phyloP scores from a whole-genome alignment of 257 asterid species.

The Fraxinus americana region DNA sequence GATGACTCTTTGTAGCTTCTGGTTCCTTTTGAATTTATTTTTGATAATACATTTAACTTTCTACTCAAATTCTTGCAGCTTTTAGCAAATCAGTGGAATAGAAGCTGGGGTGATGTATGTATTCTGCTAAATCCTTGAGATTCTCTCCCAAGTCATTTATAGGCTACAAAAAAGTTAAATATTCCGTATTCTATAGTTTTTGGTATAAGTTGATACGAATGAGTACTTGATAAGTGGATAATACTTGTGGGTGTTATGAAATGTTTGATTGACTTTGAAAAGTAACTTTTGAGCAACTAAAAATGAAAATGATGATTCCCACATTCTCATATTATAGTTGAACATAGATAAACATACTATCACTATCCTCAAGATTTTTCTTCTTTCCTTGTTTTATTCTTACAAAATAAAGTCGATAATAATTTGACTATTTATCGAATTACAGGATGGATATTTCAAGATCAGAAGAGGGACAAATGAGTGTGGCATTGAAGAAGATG shows the following conservation, averaged over 20 bases:
- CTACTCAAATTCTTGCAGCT: constrained; percentile 54
- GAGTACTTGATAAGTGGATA: too few species aligned
- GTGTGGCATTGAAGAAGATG: constrained; percentile 88
- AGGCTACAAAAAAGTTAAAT: background rate
- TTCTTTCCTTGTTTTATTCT: constrained; percentile 4
- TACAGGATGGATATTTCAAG: constrained; percentile 93
- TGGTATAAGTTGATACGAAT: too few species aligned
- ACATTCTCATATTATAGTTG: background rate
- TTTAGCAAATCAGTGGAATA: constrained; percentile 94
- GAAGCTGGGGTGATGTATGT: constrained; percentile 97
- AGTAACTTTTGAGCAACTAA: background rate
- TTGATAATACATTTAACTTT: constrained; percentile 23
- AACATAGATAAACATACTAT: background rate
- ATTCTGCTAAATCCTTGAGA: constrained; percentile 25
- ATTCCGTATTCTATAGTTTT: background rate
- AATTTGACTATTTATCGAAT: constrained; percentile 14
- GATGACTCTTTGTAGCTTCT: background rate
- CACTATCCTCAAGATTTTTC: background rate
- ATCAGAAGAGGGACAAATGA: constrained; percentile 88
- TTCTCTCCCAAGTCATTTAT: constrained; percentile 10
- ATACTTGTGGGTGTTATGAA: too few species aligned
- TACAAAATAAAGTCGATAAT: constrained; percentile 8
- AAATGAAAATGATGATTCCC: background rate
- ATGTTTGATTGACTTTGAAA: too few species aligned
- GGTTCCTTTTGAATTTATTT: constrained; percentile 21